Base-by-base conservation (phyloP, 768 basidiomycete species). In the Xerocomellus amylosporus region DNA sequence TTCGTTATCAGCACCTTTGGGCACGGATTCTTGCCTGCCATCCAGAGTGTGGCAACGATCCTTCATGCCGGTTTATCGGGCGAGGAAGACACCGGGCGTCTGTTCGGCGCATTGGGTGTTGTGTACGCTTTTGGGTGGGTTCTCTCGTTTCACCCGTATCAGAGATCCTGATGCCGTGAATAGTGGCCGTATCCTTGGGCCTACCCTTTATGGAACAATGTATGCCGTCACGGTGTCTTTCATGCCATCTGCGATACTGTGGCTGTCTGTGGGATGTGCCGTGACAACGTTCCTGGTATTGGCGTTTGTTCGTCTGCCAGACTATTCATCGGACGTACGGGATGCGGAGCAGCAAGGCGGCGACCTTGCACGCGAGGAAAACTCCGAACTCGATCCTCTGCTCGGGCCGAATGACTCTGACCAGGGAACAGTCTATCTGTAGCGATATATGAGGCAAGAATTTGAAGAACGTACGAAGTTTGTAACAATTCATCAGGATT, bases 71-170 rank as follows among this genome's bases (percentile, higher is more conserved):
- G n/a, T 9, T 4, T 51, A 43, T 43, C 49, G 10, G 49, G 31
- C 2, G 41, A 51, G 26, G 34, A 37, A 1, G 51, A 52, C 26
- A 44, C 42, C 10, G 50, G 50, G 14, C 33, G 50, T 14, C 26
- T 51, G 24, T 51, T 51, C 10, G 50, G 50, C 5, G 50, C 42
- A 24, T 44, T 51, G 34, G 50, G 50, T 30, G 42, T 52, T 17
- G 51, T 52, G n/a, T 52, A 52, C 36, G 51, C 38, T 36, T 28
- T 52, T 45, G 51, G 51, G 51, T 52, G 26, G 26, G 42, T 45
- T 26, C 34, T 22, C 19, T 37, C 26, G 17, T 28, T n/a, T 28
- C 46, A 28, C 19, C 30, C 4, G 24, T 15, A 13, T 43, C 33
- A 24, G 14, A 13, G 20, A 36, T 8, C 26, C 12, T 39, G 36